Conservation (phyloP, 179 eudicot genomes). For the Beta corolliflora region DNA sequence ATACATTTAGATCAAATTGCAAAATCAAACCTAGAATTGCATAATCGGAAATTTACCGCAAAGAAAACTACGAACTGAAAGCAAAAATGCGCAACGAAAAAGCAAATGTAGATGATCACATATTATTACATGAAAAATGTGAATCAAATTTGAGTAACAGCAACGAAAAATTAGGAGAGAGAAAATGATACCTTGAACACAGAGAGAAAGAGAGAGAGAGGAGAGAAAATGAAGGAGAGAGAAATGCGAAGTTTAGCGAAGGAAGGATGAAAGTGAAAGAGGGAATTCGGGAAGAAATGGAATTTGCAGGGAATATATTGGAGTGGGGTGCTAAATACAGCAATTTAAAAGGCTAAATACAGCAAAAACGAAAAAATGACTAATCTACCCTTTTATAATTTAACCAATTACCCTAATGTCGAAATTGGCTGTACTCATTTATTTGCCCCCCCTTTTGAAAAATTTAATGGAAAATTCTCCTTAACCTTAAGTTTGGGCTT, state of each 20-base stretch:
- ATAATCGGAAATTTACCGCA: background rate
- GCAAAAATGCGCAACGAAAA: background rate
- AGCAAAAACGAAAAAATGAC: too few relatives aligned
- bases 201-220: background rate
- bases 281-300: background rate
- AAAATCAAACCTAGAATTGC: background rate
- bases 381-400: too few relatives aligned
- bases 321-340: too few relatives aligned
- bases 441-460: too few relatives aligned
- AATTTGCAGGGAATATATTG: background rate
- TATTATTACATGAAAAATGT: too few relatives aligned
- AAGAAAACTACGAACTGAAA: background rate
- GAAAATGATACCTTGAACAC: background rate
- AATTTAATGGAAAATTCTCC: too few relatives aligned
- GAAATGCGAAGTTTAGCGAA: background rate
- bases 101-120: background rate
- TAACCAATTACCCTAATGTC: too few relatives aligned
- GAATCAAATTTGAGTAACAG: background rate
- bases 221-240: background rate
- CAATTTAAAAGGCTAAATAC: conserved; percentile 12
- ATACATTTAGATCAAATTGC: conserved; percentile 4
- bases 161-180: background rate
- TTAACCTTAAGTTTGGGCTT: too few relatives aligned
- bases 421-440: too few relatives aligned
- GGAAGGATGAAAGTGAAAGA: background rate